Percentiles rank a stretch among this genome's conserved stretches.
These are phyloP conservation scores for Kwoniella shandongensis DNA, from an alignment of 768 basidiomycete species.

Conservation along the genomic window DNA sequence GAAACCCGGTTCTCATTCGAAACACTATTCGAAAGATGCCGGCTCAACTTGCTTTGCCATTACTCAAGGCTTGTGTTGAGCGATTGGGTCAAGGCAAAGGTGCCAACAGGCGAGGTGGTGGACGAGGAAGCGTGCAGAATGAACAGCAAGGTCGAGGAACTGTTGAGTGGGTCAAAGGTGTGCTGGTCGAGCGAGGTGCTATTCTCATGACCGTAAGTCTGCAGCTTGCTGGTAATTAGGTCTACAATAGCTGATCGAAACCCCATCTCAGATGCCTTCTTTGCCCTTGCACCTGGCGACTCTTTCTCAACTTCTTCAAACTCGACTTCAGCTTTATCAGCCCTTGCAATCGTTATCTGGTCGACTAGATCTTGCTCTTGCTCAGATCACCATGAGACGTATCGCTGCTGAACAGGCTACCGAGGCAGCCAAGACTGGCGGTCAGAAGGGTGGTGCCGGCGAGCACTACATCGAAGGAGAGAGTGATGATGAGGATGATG, in stretches of 20 bases:
- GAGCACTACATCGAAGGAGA: conserved; percentile 69
- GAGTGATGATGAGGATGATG: conserved; percentile 60
- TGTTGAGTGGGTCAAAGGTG: conserved; percentile 61
- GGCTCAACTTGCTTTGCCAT: conserved; percentile 77
- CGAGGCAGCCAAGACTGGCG: conserved; percentile 39
- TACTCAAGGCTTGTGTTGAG: conserved; percentile 86
- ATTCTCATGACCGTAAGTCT: conserved; percentile 86
- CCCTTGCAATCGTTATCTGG: conserved; percentile 82
- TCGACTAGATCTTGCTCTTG: conserved; percentile 86
- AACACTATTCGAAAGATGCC: conserved; percentile 86
- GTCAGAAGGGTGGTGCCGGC: conserved; percentile 69
- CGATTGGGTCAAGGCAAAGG: conserved; percentile 75
- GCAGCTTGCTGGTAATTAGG: neutral
- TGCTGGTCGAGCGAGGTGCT: conserved; percentile 79
- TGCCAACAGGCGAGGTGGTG: conserved; percentile 69
- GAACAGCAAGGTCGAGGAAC: conserved; percentile 52
- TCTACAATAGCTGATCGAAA: conserved; percentile 15
- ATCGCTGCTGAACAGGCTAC: conserved; percentile 61
- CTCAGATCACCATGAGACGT: conserved; percentile 86
- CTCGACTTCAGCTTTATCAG: conserved; percentile 77
- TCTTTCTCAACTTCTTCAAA: conserved; percentile 72
- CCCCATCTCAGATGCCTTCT: conserved; percentile 72
- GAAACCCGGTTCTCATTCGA: conserved; percentile 73
- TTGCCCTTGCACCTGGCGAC: conserved; percentile 81
- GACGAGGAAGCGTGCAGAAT: conserved; percentile 64